Base-by-base conservation (phyloP, 73 alveolate species). In the Tetrahymena borealis region DNA sequence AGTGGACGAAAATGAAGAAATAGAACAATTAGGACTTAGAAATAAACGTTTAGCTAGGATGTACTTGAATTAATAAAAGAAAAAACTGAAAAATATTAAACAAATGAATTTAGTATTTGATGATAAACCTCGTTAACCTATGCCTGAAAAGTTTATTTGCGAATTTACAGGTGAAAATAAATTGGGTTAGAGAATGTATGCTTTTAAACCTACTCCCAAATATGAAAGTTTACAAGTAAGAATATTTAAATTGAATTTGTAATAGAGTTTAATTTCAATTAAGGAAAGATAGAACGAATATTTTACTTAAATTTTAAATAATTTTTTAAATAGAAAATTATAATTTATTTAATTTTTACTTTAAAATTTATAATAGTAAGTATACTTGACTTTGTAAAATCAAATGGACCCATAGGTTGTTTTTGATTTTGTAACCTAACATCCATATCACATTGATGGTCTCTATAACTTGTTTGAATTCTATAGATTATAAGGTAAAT, bases 381-480 rank as follows among this genome's bases (percentile, higher is more conserved):
- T 60, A 24, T 60, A 20, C 10, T 60, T 60, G 85, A 24, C 85
- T 24, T 32, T 60, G 6, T 28, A 60, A 60, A 60, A 60, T 28
- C 15, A 60, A 60, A 60, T 60, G 85, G 94, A 91, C 33, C 43
- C 60, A 33, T 60, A 91, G 33, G 60, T 60, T 18, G 78, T 91
- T 38, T 60, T 60, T 40, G 91, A 91, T 38, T 91, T 91, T 32
- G 78, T 91, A 9, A 36, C 39, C 32, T 33, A 40, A 7, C 36
- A 92, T 33, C 95, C 95, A 24, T 92, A 79, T 32, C 95, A 92
- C 36, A 33, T 38, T 4, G 93, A 92, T 33, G 94, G 90, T 35
- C 31, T 92, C 11, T 92, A 37, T 32, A 78, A 92, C 60, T 35
- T 92, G 37, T 37, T 39, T 15, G 77, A 40, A 39, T 78, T 78